Conservation (phyloP, 352 stramenopile species). For the Pythium sp. region DNA sequence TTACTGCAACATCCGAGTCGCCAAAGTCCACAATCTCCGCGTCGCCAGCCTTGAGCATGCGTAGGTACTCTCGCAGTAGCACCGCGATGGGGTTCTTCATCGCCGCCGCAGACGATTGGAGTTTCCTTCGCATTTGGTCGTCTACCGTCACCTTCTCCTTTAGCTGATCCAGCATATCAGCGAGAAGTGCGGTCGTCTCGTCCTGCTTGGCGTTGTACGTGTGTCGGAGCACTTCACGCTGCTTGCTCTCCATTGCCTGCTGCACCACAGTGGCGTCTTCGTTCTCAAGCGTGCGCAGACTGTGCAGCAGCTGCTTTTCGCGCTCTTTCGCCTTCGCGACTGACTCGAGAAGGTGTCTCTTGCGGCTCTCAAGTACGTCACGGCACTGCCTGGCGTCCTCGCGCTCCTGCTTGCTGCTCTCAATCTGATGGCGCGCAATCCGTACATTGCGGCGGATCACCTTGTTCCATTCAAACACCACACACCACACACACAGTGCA, state of each 20-base stretch:
- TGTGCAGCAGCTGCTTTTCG: conserved; percentile 25
- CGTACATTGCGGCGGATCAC: conserved; percentile 34
- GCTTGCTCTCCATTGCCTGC: conserved; percentile 16
- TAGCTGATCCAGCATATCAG: conserved; percentile 8
- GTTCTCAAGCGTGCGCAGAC: conserved; percentile 26
- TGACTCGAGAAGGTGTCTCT: conserved; percentile 23
- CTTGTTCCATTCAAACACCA: conserved; percentile 1
- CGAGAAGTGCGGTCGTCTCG: neutral
- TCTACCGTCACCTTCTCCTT: conserved; percentile 6
- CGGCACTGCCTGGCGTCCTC: conserved; percentile 23
- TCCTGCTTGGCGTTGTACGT: conserved; percentile 27
- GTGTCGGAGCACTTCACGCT: conserved; percentile 31
- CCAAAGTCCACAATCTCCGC: conserved; percentile 39
- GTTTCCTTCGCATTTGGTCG: neutral
- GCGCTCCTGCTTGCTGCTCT: conserved; percentile 35
- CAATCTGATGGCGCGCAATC: conserved; percentile 26
- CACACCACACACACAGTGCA: neutral
- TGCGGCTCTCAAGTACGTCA: conserved; percentile 20
- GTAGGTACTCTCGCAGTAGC: conserved; percentile 32
- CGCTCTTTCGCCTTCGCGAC: conserved; percentile 22
- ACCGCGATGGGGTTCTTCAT: conserved; percentile 30
- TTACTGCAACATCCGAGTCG: conserved; percentile 32
- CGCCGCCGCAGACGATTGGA: neutral
- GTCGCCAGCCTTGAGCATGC: conserved; percentile 29
- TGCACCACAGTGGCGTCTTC: conserved; percentile 18